Evolutionary conservation across 2,329 filamentous ascomycete genomes (phyloP).

Genomic region (Dissoconium aciculare): DNA sequence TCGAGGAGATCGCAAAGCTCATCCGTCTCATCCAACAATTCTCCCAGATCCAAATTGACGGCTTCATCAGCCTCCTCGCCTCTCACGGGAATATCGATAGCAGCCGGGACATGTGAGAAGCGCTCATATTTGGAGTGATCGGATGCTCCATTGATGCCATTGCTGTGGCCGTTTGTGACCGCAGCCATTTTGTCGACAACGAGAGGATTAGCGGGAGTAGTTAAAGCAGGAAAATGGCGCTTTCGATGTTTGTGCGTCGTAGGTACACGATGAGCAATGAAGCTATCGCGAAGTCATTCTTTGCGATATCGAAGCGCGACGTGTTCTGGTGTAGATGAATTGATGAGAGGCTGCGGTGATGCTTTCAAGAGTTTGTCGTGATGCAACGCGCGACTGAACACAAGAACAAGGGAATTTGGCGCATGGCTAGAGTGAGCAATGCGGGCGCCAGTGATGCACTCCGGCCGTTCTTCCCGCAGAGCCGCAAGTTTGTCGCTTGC

Average conservation of each 20-base stretch:
- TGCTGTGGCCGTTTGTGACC: conserved; percentile 35
- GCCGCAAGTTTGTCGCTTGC: conserved; percentile 4
- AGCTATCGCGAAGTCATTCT: too few relatives aligned
- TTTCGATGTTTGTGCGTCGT: too few relatives aligned
- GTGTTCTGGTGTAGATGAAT: too few relatives aligned
- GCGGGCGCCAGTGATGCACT: too few relatives aligned
- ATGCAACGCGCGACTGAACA: too few relatives aligned
- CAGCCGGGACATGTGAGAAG: conserved; percentile 47
- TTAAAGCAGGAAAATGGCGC: too few relatives aligned
- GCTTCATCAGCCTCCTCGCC: conserved; percentile 49
- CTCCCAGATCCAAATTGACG: conserved; percentile 86
- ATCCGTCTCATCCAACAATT: conserved; percentile 76
- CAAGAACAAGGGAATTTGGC: too few relatives aligned
- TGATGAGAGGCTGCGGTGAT: too few relatives aligned
- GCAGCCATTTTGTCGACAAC: conserved; percentile 33
- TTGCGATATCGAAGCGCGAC: too few relatives aligned
- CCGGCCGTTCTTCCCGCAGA: conserved; percentile 5
- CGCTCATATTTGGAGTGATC: conserved; percentile 29
- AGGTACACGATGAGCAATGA: too few relatives aligned
- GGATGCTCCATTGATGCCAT: conserved; percentile 36
- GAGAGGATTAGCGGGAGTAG: conserved; percentile 1
- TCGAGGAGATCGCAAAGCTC: conserved; percentile 91
- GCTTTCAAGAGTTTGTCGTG: too few relatives aligned
- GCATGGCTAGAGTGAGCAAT: too few relatives aligned
- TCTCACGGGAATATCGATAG: conserved; percentile 50